Base-by-base conservation (phyloP, 352 stramenopile genomes). In the Thraustochytrium striatum region DNA sequence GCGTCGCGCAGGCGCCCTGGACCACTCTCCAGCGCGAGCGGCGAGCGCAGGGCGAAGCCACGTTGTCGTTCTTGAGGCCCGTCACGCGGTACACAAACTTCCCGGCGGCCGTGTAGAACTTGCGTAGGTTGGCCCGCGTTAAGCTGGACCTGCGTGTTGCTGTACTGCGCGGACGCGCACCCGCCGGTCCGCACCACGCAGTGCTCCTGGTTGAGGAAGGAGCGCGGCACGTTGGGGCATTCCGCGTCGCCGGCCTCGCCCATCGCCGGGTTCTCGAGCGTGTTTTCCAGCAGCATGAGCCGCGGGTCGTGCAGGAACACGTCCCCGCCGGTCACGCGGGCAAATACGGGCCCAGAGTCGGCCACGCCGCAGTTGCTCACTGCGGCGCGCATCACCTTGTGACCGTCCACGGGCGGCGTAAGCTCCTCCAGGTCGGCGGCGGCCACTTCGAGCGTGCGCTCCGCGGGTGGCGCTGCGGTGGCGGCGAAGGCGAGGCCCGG, bases 51-150 rank as follows among this genome's bases (percentile, higher is more conserved):
- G 44, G 28, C 30, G 36, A 32, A 5, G 72, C 36, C 13, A 61
- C 44, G n/a, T 75, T 30, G 36, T 33, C 11, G 32, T 73, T 21
- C 13, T 3, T 72, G 11, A 83, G 61, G 41, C 72, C 72, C 21
- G 62, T 55, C 28, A 83, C 61, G 36, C 39, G 52, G 57, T 83
- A 81, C 8, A 83, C 70, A 43, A 78, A 81, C 16, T 30, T 25
- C 5, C 38, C 50, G 28, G n/a, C 44, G 19, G 50, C 2, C 21
- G 30, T 59, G 68, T 73, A 81, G 43, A 72, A 81, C n/a, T 73
- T 47, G 39, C 57, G 68, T 3, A 83, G 21, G 0, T 41, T 36
- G 3, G n/a, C 38, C 28, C 30, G 44, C 57, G 57, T 61, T n/a
- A 19, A 83, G 57, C 11, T 38, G 25, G 25, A 83, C 16, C 2